Base-by-base conservation (phyloP, 495 filamentous ascomycete genomes). In the Penicillium odoratum region DNA sequence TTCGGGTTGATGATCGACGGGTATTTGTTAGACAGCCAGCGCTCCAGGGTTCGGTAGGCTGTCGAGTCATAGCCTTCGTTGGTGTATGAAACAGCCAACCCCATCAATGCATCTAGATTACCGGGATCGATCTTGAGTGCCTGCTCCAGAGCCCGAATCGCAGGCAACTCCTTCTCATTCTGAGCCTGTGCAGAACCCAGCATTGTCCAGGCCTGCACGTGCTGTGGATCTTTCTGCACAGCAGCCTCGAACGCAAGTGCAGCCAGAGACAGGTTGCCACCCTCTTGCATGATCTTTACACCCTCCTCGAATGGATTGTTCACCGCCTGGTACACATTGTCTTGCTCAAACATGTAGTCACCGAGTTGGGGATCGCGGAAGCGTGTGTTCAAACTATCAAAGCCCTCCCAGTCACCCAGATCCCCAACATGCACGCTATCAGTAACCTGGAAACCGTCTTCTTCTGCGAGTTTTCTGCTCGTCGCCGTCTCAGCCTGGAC, bases 51-150 rank as follows among this genome's bases (percentile, higher is more conserved):
- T 29, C 93, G 89, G 79, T 98, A 99, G 57, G 94, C 95, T 21
- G 91, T 93, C 60, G 87, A 90, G 69, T 98, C 94, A 78, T 98
- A 98, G 58, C 93, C 94, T 73, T 99, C 94, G 76, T 99, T 99
- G 34, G 95, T 98, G 73, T 98, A 99, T n/a, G 88, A 93, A 43
- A 99, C 94, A 42, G 93, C 91, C 18, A 99, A 81, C 4, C 90
- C 92, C 92, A 99, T 97, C 31, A 98, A 79, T 3, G 94, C 93
- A 42, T 89, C 81, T 7, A 96, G 81, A 65, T 96, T 97, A 63
- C 85, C 84, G 3, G 91, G 85, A 63, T 97, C 92, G 8, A 93
- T 76, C 71, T 91, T 93, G 49, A 97, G 76, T 13, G 93, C 92
- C 65, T 93, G 90, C 75, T 97, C 94, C 53, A 97, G 78, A 5